These are phyloP conservation scores for Alternaria solani DNA, from an alignment of 2,329 filamentous ascomycete genomes.

Conservation along the genomic window DNA sequence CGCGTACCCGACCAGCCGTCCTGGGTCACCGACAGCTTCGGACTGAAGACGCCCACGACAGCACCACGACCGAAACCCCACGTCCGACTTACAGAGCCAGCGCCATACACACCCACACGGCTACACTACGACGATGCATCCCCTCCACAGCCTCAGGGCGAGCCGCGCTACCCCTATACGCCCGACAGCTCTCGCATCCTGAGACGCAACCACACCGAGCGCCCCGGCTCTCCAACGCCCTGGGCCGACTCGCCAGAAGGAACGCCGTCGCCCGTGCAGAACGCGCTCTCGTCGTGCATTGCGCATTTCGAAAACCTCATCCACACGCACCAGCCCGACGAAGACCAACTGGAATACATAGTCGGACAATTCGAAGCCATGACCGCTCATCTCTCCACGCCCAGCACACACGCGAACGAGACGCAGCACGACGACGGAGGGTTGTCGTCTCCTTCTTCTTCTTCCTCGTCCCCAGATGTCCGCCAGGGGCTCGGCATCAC, in stretches of 20 bases:
- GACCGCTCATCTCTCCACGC: conserved; percentile 38
- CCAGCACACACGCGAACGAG: conserved; percentile 28
- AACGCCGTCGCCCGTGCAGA: conserved; percentile 39
- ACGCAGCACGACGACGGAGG: conserved; percentile 29
- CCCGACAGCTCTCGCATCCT: conserved; percentile 41
- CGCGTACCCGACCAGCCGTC: conserved; percentile 1
- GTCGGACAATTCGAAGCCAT: conserved; percentile 45
- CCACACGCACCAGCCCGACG: conserved; percentile 38
- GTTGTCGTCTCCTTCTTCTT: too few species aligned
- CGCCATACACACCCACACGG: conserved; percentile 33
- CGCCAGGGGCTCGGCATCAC: conserved; percentile 15
- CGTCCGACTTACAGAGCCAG: conserved; percentile 25
- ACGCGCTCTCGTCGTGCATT: conserved; percentile 43
- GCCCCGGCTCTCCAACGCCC: conserved; percentile 31
- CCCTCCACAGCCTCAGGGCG: conserved; percentile 13
- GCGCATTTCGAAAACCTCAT: conserved; percentile 44
- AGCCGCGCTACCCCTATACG: conserved; percentile 43
- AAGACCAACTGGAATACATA: conserved; percentile 47
- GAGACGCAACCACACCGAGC: conserved; percentile 20
- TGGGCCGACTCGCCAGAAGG: conserved; percentile 34
- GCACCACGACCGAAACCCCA: conserved; percentile 25
- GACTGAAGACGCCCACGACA: conserved; percentile 23
- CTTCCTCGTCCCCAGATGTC: conserved; percentile 14
- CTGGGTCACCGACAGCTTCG: conserved; percentile 7
- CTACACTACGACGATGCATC: conserved; percentile 19